A percentile compares a stretch with the other conserved stretches of the same genome.
Conservation (phyloP, 2,329 filamentous ascomycete genomes). For the Botrytis medusae region DNA sequence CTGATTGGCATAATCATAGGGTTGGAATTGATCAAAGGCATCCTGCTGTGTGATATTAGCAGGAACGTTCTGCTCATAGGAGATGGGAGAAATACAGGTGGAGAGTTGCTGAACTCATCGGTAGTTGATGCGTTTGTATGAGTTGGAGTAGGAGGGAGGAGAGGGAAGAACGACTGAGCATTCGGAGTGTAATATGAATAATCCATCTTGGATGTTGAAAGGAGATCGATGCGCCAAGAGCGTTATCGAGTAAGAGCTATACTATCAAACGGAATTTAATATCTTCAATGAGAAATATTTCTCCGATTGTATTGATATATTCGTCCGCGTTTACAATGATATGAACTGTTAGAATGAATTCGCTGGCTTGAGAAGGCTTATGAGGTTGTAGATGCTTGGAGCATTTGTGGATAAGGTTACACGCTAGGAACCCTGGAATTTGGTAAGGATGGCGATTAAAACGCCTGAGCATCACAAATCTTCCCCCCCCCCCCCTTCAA, state of each 20-base stretch:
- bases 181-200: constrained; percentile 53
- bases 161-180: constrained; percentile 48
- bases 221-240: neutral
- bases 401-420: neutral
- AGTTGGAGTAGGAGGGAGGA: constrained; percentile 44
- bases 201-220: constrained; percentile 47
- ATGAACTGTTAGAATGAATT: neutral
- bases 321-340: neutral
- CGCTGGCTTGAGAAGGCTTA: neutral
- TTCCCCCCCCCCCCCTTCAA: neutral
- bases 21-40: constrained; percentile 37
- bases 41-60: constrained; percentile 36
- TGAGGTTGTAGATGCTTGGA: neutral
- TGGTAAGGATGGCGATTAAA: neutral
- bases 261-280: neutral
- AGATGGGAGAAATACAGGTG: constrained; percentile 39
- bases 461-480: neutral
- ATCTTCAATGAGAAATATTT: neutral
- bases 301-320: neutral
- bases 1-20: constrained; percentile 36
- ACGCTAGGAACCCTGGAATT: constrained; percentile 1
- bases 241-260: neutral
- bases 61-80: neutral
- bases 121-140: constrained; percentile 42
- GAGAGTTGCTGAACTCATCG: constrained; percentile 48